Base-by-base conservation (phyloP, 2,329 filamentous ascomycete species). In the Huntiella omanensis region DNA sequence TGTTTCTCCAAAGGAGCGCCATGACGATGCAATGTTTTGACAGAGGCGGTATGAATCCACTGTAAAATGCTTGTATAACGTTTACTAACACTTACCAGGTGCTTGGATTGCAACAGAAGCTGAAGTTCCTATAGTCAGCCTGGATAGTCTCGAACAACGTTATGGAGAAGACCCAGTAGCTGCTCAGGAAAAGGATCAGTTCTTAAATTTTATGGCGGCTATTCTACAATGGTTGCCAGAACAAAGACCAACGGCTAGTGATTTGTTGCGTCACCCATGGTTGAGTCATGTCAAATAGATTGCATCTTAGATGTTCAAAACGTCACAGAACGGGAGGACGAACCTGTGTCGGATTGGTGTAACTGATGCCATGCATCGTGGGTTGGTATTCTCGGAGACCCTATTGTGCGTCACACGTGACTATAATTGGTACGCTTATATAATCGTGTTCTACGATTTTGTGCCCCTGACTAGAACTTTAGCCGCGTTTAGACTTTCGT, bases 141-240 rank as follows among this genome's bases (percentile, higher is more conserved):
- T 49, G 15, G 43, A 46, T 33, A 49, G 38, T 19, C 38, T 49
- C 4, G 48, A 49, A 15, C 39, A 39, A 6, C 19, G 48, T n/a
- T 49, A 46, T 13, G 38, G 39, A 11, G 40, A 38, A 12, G 41
- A 19, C 19, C 10, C 28, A 7, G 41, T 33, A 15, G 4, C 15
- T 4, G 35, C 35, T 11, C 34, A 35, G 7, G 48, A 49, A 28
- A 35, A 32, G 7, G 22, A 46, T 8, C 43, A 33, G 10, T 49
- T 49, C 33, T 37, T 49, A 15, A 40, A 46, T 17, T 49, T 49
- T 32, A 41, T 49, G 12, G 39, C 32, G 4, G n/a, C 39, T 3
- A 44, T 46, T 34, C 28, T 49, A 34, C 39, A 45, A n/a, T 49
- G 48, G 48, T 44, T 49, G 11, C 48, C 48, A n/a, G 48, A 49